Evolutionary conservation across 208 protist species (phyloP).

Genomic region (Trypanosoma scelopori): DNA sequence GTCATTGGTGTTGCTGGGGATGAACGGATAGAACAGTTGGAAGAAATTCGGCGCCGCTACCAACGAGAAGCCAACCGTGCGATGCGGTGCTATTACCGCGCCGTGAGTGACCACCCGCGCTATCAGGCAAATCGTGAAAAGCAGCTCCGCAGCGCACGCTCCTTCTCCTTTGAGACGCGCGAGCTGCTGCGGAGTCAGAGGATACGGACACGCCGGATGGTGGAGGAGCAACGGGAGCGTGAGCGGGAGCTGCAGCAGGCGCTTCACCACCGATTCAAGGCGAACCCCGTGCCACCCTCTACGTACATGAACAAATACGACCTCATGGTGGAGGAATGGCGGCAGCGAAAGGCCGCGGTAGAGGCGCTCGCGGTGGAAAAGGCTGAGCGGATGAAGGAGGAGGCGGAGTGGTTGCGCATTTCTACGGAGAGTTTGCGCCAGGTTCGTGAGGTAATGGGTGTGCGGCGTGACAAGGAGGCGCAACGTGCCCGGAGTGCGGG

Average conservation of each 20-base stretch:
- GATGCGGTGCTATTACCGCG: constrained; percentile 55
- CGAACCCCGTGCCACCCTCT: constrained; percentile 71
- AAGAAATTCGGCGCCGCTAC: constrained; percentile 55
- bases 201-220: constrained; percentile 44
- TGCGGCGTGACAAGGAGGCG: constrained; percentile 21
- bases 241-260: constrained; percentile 34
- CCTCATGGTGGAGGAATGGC: constrained; percentile 91
- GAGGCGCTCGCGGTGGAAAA: constrained; percentile 54
- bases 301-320: constrained; percentile 91
- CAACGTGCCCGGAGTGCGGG: constrained; percentile 38
- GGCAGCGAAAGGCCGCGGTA: constrained; percentile 72
- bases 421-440: constrained; percentile 52
- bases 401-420: constrained; percentile 48
- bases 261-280: constrained; percentile 40
- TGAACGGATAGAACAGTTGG: constrained; percentile 43
- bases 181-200: constrained; percentile 44
- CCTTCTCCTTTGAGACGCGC: constrained; percentile 70
- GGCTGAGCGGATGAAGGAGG: constrained; percentile 55
- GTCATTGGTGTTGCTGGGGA: neutral
- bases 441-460: constrained; percentile 56
- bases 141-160: constrained; percentile 31
- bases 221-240: constrained; percentile 35
- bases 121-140: constrained; percentile 57
- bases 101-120: constrained; percentile 42
- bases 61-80: constrained; percentile 41